Conservation (phyloP, 495 filamentous ascomycete genomes). For the Choiromyces venosus region DNA sequence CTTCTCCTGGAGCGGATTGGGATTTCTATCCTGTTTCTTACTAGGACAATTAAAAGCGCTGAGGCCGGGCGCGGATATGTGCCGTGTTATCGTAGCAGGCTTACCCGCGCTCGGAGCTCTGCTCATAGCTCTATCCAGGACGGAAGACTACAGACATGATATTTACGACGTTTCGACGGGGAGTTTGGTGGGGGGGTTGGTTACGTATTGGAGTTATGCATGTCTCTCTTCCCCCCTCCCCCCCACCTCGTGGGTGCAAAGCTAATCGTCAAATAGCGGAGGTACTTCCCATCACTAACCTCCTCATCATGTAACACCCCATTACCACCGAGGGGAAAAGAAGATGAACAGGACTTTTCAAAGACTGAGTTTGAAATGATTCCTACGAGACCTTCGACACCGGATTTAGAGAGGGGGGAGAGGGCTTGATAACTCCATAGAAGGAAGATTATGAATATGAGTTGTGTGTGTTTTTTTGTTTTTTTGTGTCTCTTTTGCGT, state of each 20-base stretch:
- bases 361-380: conserved; percentile 27
- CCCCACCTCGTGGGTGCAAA: neutral
- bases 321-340: conserved; percentile 14
- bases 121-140: conserved; percentile 82
- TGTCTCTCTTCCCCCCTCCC: neutral
- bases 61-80: conserved; percentile 52
- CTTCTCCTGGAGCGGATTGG: conserved; percentile 79
- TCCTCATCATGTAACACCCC: conserved; percentile 51
- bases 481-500: neutral
- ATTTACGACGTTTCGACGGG: conserved; percentile 84
- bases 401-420: conserved; percentile 27
- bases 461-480: neutral
- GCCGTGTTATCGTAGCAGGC: conserved; percentile 59
- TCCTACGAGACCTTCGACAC: conserved; percentile 22
- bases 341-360: conserved; percentile 3
- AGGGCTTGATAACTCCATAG: neutral
- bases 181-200: conserved; percentile 61
- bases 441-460: neutral
- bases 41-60: too few relatives aligned
- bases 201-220: conserved; percentile 75
- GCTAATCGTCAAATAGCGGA: conserved; percentile 12
- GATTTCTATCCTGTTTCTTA: too few relatives aligned
- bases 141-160: conserved; percentile 92
- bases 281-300: conserved; percentile 53
- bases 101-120: conserved; percentile 71